Evolutionary conservation across 2,329 filamentous ascomycete genomes (phyloP), one percentile per base, ranked within the genome.

Genomic region (Neonectria punicea): DNA sequence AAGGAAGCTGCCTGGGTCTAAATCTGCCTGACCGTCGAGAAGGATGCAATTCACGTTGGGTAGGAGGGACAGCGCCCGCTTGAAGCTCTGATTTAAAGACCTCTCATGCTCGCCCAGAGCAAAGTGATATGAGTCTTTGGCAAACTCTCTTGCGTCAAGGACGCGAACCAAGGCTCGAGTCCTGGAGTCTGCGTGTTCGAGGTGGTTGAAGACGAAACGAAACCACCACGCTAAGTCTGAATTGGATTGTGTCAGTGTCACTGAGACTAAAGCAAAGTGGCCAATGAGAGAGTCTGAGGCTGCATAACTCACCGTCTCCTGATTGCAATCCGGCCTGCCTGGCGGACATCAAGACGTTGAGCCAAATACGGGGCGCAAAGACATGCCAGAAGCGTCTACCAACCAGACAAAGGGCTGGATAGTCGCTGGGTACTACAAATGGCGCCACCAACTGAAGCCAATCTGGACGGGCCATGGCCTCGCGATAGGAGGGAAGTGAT

Each of bases 331-430:
- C 81, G 9, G 81, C 75, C 1, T 67, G 73, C 65, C 80, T 77
- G 25, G 79, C 77, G 1, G 79, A 73, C 18, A 76, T 70, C 18
- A 87, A 72, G 11, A 86, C 80, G 70, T 88, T 82, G 65, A 78
- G 78, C 87, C 86, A 89, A 18, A 89, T 75, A 5, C 79, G 81
- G 20, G 85, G 84, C 5, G 83, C 83, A 70, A 89, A 88, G 20
- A 81, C 75, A 46, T 69, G 61, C 77, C 84, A 82, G 69, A 86
- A 87, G 10, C 78, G 80, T 44, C 70, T 76, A 53, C 79, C 82
- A 10, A 88, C 86, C 41, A 81, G 80, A 70, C 84, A 87, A 47
- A 87, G 81, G 8, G 75, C 74, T 25, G 77, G 70, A 68, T 84
- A 85, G 70, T 85, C 80, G 6, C 70, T 61, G 46, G 79, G 68